A percentile compares a stretch with the other conserved stretches of the same genome.
phyloP scores from a whole-genome alignment of 192 early-diverging fungal genomes.

The Umbelopsis isabellina region DNA sequence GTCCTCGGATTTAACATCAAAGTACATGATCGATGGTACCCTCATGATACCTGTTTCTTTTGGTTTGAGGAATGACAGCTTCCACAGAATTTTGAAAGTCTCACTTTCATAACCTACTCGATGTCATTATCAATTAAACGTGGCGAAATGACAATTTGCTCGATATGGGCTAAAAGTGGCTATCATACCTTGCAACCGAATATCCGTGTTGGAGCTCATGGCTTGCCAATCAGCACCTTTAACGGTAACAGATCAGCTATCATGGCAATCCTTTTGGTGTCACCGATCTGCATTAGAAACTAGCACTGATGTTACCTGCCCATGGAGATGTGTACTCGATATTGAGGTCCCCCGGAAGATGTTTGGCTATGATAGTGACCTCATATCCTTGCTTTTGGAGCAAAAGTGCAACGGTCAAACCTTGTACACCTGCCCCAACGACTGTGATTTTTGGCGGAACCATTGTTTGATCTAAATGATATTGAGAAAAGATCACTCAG shows the following conservation, averaged over 20 bases:
- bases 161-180: background rate
- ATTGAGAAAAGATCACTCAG: background rate
- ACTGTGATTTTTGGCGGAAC: conserved; percentile 39
- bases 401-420: conserved; percentile 71
- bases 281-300: background rate
- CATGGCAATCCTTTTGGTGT: background rate
- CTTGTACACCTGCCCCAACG: conserved; percentile 77
- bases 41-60: conserved; percentile 48
- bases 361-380: conserved; percentile 64
- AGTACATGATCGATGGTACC: conserved; percentile 41
- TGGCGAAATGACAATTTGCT: background rate
- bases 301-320: conserved; percentile 33
- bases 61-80: conserved; percentile 37
- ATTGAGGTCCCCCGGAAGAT: conserved; percentile 55
- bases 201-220: conserved; percentile 38
- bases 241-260: background rate
- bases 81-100: conserved; percentile 48
- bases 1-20: conserved; percentile 30
- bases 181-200: conserved; percentile 36
- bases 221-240: conserved; percentile 46
- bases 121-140: background rate
- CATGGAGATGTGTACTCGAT: conserved; percentile 58
- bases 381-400: conserved; percentile 60
- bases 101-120: conserved; percentile 40
- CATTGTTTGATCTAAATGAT: background rate